Evolutionary conservation across 495 filamentous ascomycete species (phyloP).

Genomic region (Aspergillus baeticus): DNA sequence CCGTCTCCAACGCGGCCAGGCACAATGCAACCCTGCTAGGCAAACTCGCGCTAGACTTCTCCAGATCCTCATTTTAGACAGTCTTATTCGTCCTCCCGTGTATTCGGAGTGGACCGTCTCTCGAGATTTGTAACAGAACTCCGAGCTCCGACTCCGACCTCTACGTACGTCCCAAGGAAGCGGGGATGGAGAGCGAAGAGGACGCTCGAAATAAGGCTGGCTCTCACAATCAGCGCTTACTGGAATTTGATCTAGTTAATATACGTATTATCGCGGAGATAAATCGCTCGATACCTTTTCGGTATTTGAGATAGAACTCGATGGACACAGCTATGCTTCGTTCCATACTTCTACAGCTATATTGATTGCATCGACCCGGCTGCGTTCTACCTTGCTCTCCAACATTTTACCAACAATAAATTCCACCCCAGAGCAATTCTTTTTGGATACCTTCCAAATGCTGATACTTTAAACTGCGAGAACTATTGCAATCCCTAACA

Average conservation of each 20-base stretch:
- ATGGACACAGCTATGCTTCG: not conserved
- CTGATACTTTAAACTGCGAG: conserved; percentile 1
- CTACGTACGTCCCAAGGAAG: no score
- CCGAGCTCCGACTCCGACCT: no score
- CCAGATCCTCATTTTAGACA: no score
- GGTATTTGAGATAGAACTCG: not conserved
- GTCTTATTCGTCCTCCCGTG: no score
- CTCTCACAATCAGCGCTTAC: not conserved
- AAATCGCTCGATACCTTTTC: not conserved
- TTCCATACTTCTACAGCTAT: not conserved
- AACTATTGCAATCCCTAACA: not conserved
- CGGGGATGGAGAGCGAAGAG: no score
- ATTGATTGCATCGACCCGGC: not conserved
- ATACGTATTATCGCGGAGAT: not conserved
- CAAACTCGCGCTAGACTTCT: no score
- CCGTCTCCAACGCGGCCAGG: no score
- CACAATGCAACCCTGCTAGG: no score
- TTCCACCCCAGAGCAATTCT: not conserved
- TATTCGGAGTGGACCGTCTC: no score
- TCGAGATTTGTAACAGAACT: no score
- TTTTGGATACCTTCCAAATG: not conserved
- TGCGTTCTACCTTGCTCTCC: not conserved
- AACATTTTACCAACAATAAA: not conserved
- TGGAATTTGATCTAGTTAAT: not conserved
- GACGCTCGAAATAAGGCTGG: no score